These are phyloP conservation scores for Inosperma sp. DNA, from an alignment of 768 basidiomycete species.

Conservation along the genomic window DNA sequence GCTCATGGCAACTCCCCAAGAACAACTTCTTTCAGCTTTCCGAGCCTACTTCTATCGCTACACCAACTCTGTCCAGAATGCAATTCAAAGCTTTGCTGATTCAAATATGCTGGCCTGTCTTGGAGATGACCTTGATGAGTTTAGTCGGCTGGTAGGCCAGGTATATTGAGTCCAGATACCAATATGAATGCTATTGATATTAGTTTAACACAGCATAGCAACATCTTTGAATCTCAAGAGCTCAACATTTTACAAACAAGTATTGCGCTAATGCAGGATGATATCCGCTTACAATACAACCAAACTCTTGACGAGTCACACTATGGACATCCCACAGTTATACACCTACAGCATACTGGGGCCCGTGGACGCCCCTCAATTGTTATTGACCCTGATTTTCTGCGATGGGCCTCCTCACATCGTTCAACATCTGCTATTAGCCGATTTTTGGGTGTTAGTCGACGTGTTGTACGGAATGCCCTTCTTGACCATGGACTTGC, in stretches of 20 bases:
- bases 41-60: neutral
- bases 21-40: neutral
- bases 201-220: neutral
- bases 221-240: neutral
- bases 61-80: neutral
- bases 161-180: too few relatives aligned
- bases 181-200: neutral
- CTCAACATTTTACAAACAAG: neutral
- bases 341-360: too few relatives aligned
- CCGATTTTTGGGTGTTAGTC: constrained; percentile 14
- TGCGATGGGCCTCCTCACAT: constrained; percentile 17
- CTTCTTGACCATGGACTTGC: constrained; percentile 14
- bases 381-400: constrained; percentile 16
- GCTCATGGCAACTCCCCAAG: neutral
- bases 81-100: neutral
- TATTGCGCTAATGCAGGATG: too few relatives aligned
- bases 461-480: constrained; percentile 12
- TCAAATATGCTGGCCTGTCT: neutral
- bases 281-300: too few relatives aligned
- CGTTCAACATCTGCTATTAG: constrained; percentile 14
- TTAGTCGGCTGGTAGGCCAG: neutral
- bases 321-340: too few relatives aligned
- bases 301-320: too few relatives aligned
- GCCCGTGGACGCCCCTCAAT: constrained; percentile 14
- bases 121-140: constrained; percentile 3